Conservation (phyloP, 2,329 filamentous ascomycete species). For the Gaeumannomyces sp. region DNA sequence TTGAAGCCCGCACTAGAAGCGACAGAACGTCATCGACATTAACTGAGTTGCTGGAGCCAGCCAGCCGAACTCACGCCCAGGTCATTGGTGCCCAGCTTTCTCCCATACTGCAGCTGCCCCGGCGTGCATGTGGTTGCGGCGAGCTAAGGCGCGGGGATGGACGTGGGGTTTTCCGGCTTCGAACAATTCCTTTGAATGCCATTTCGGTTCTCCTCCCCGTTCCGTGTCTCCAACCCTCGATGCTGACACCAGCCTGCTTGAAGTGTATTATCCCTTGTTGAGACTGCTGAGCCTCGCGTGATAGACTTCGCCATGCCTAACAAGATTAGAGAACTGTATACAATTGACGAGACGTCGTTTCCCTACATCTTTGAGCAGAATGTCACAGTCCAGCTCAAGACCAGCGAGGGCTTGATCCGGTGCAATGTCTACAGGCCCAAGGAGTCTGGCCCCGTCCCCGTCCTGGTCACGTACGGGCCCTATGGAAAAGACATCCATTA, state of each 20-base stretch:
- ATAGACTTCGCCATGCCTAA: conserved; percentile 22
- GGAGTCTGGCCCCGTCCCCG: conserved; percentile 37
- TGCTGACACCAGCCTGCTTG: background rate
- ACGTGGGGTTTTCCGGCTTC: background rate
- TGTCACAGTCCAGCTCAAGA: conserved; percentile 26
- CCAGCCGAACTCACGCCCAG: too few relatives aligned
- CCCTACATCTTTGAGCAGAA: conserved; percentile 37
- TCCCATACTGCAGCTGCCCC: background rate
- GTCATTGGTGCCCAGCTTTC: background rate
- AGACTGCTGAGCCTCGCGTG: background rate
- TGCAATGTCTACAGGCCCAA: conserved; percentile 34
- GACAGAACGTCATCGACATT: too few relatives aligned
- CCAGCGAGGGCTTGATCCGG: conserved; percentile 25
- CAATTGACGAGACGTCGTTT: conserved; percentile 24
- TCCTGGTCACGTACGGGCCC: conserved; percentile 65
- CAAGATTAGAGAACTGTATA: conserved; percentile 22
- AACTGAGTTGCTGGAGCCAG: too few relatives aligned
- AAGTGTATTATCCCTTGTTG: background rate
- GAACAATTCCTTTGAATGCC: background rate
- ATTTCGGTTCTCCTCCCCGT: background rate
- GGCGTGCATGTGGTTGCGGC: background rate
- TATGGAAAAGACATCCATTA: conserved; percentile 71
- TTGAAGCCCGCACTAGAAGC: too few relatives aligned
- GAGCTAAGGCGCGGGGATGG: too few relatives aligned
- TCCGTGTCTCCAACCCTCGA: too few relatives aligned